These are phyloP conservation scores for Closterium sp. DNA, from an alignment of 139 green algal species.

Conservation along the genomic window DNA sequence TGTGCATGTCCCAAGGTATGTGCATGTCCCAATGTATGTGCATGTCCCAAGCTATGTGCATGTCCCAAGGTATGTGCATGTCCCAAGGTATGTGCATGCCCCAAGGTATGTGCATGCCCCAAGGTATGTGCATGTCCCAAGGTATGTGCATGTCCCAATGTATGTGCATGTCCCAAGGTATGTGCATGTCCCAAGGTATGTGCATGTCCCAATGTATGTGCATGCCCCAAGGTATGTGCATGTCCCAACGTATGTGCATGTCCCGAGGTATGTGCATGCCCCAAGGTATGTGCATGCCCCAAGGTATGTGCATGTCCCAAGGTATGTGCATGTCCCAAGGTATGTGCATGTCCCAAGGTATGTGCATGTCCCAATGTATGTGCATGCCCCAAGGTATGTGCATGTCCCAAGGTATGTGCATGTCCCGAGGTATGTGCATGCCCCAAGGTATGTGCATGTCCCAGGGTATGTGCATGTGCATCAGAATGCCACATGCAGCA, in stretches of 20 bases:
- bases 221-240: constrained; percentile 60
- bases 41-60: constrained; percentile 59
- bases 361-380: too few species aligned
- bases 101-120: constrained; percentile 61
- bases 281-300: constrained; percentile 61
- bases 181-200: constrained; percentile 60
- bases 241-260: constrained; percentile 62
- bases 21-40: too few species aligned
- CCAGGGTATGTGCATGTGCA: constrained; percentile 54
- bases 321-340: constrained; percentile 62
- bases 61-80: constrained; percentile 62
- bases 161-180: constrained; percentile 64
- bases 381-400: constrained; percentile 61
- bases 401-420: constrained; percentile 60
- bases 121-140: constrained; percentile 66
- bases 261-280: constrained; percentile 61
- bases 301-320: constrained; percentile 66
- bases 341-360: constrained; percentile 62
- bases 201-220: too few species aligned
- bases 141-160: too few species aligned
- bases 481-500: too few species aligned
- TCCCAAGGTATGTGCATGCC: constrained; percentile 62
- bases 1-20: constrained; percentile 60
- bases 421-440: constrained; percentile 62
- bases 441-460: constrained; percentile 62